These are phyloP conservation scores for Articulospora tetracladia DNA, from an alignment of 495 filamentous ascomycete genomes.

Conservation along the genomic window DNA sequence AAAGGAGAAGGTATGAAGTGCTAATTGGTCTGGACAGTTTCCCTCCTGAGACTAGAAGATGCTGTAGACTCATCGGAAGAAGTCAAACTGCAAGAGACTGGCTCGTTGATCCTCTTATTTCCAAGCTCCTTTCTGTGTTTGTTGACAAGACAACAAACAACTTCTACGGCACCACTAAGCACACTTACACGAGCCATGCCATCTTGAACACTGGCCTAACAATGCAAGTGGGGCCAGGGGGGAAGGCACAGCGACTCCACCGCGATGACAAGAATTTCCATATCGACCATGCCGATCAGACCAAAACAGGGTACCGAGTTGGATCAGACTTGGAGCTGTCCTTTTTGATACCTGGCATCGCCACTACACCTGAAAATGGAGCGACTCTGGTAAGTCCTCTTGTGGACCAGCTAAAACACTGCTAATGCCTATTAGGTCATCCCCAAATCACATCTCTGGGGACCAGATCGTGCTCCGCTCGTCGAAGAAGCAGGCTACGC, in stretches of 20 bases:
- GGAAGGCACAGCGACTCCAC: background rate
- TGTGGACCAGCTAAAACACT: background rate
- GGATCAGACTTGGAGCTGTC: background rate
- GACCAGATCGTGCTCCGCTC: background rate
- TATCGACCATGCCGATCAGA: background rate
- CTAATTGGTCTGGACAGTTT: background rate
- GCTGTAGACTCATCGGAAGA: background rate
- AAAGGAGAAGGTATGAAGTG: background rate
- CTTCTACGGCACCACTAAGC: background rate
- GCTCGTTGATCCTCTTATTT: background rate
- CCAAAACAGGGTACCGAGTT: background rate
- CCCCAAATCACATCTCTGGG: background rate
- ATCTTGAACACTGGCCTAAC: background rate
- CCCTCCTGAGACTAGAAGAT: background rate
- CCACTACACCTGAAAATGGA: background rate
- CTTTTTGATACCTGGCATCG: background rate
- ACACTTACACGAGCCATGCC: slow-evolving; percentile 4
- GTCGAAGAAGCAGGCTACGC: background rate
- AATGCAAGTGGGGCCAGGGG: background rate
- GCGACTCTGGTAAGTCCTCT: background rate
- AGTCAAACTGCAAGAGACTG: background rate
- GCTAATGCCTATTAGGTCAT: background rate
- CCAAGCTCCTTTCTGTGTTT: background rate
- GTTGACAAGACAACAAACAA: slow-evolving; percentile 3
- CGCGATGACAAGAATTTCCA: slow-evolving; percentile 4